Percentiles rank a stretch among this genome's conserved stretches.
Evolutionary conservation across 805 yeast species (phyloP).

Genomic region (Yamadazyma tumulicola): DNA sequence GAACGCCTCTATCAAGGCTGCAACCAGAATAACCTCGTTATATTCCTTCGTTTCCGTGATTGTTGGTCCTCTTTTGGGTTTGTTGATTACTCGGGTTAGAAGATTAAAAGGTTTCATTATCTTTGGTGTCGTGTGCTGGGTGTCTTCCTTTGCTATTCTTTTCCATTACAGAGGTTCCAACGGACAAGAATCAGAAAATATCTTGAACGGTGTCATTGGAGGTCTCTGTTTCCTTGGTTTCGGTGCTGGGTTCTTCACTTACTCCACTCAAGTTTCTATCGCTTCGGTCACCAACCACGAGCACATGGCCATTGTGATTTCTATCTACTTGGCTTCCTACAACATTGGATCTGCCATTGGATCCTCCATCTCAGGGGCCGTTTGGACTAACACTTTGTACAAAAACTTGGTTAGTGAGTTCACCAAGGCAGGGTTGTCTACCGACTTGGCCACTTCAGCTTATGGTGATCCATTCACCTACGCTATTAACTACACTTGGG

Average conservation of each 20-base stretch:
- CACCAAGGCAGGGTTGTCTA: conserved; percentile 21
- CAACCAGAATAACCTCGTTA: conserved; percentile 60
- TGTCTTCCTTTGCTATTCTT: conserved; percentile 59
- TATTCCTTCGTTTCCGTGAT: conserved; percentile 65
- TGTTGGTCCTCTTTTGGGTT: conserved; percentile 56
- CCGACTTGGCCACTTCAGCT: conserved; percentile 21
- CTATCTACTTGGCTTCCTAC: conserved; percentile 55
- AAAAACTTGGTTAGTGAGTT: conserved; percentile 33
- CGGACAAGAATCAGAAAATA: conserved; percentile 23
- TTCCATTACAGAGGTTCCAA: conserved; percentile 51
- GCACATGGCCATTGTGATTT: conserved; percentile 58
- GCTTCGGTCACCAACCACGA: conserved; percentile 59
- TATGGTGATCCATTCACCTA: conserved; percentile 50
- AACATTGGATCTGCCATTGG: conserved; percentile 66
- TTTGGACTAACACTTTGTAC: conserved; percentile 64
- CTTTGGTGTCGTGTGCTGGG: conserved; percentile 57
- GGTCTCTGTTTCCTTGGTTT: conserved; percentile 63
- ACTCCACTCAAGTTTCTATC: conserved; percentile 58
- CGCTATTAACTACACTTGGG: conserved; percentile 52
- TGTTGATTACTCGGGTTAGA: conserved; percentile 47
- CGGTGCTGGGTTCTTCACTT: conserved; percentile 72
- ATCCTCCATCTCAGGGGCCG: conserved; percentile 61
- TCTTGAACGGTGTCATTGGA: conserved; percentile 55
- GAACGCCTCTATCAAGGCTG: conserved; percentile 55
- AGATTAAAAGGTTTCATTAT: conserved; percentile 58